Evolutionary conservation across 208 protist species (phyloP).

Genomic region (Porcisia hertigi): DNA sequence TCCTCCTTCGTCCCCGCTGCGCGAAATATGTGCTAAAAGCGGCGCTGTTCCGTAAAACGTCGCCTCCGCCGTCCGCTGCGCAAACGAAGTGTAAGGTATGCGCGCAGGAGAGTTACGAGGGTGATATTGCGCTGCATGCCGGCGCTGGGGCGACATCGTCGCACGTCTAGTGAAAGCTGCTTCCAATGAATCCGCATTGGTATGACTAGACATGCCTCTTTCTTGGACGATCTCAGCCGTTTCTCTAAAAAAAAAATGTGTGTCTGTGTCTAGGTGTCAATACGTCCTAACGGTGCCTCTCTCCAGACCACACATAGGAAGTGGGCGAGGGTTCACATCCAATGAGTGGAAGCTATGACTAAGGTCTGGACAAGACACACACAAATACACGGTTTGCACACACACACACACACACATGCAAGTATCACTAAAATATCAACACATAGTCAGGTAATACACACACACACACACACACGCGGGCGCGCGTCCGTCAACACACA

Average conservation of each 20-base stretch:
- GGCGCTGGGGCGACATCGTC: not conserved
- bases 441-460: not conserved
- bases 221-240: not conserved
- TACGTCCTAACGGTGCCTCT: not conserved
- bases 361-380: not conserved
- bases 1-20: not conserved
- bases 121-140: not conserved
- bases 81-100: not conserved
- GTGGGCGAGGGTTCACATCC: too few relatives aligned
- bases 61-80: not conserved
- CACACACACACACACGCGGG: not conserved
- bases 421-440: not conserved
- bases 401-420: not conserved
- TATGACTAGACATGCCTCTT: not conserved
- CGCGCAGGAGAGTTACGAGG: not conserved
- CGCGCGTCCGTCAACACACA: not conserved
- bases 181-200: not conserved
- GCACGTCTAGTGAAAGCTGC: not conserved
- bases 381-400: not conserved
- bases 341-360: too few relatives aligned
- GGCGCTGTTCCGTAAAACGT: not conserved
- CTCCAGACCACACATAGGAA: too few relatives aligned
- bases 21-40: not conserved
- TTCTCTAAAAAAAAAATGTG: not conserved
- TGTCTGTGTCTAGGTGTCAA: not conserved